These are phyloP conservation scores for Rostrohypoxylon terebratum DNA, from an alignment of 495 filamentous ascomycete genomes.

Conservation along the genomic window DNA sequence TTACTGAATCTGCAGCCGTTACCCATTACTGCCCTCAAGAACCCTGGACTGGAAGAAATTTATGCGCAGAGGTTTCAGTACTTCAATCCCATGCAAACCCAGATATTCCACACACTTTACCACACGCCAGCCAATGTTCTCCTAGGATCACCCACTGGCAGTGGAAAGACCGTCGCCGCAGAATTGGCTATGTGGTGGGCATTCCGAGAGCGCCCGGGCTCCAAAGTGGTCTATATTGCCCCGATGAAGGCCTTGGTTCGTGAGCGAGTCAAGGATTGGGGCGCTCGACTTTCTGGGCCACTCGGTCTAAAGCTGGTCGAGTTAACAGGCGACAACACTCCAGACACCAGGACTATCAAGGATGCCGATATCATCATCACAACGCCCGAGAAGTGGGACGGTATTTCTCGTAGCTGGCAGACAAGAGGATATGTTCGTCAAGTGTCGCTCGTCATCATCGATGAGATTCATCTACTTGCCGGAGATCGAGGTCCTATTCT, in stretches of 20 bases:
- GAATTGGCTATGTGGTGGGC: constrained; percentile 99
- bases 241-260: constrained; percentile 99
- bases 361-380: constrained; percentile 98
- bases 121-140: constrained; percentile 92
- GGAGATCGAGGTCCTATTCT: constrained; percentile 97
- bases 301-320: constrained; percentile 95
- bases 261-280: constrained; percentile 97
- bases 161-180: constrained; percentile 95
- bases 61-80: constrained; percentile 89
- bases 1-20: constrained; percentile 91
- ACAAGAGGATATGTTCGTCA: constrained; percentile 95
- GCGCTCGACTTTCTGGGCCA: constrained; percentile 79
- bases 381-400: constrained; percentile 99
- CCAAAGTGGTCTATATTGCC: constrained; percentile 98
- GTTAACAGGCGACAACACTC: constrained; percentile 97
- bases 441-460: constrained; percentile 96
- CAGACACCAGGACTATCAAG: constrained; percentile 92
- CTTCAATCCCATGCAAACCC: constrained; percentile 99
- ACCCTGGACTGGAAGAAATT: constrained; percentile 85
- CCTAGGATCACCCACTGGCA: constrained; percentile 95
- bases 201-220: constrained; percentile 93
- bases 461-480: constrained; percentile 96
- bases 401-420: constrained; percentile 98
- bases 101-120: constrained; percentile 95
- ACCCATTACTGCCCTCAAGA: constrained; percentile 87